Percentiles rank a stretch among this genome's conserved stretches.
Evolutionary conservation across 805 yeast species (phyloP).

Genomic region (Zygosaccharomyces pseudorouxii): DNA sequence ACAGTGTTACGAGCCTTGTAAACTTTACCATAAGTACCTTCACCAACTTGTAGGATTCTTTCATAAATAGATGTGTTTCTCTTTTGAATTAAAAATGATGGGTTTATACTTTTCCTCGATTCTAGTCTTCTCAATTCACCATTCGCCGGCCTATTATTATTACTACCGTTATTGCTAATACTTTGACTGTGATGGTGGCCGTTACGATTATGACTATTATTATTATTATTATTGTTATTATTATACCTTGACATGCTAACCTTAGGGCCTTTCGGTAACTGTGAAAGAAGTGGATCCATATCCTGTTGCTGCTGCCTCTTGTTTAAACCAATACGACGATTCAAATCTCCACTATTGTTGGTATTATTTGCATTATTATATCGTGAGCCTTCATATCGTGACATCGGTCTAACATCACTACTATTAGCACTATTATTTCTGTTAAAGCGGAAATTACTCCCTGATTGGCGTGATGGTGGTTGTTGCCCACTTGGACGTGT

Average conservation of each 20-base stretch:
- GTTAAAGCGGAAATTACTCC: slow-evolving; percentile 9
- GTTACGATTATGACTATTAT: background rate
- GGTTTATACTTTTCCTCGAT: slow-evolving; percentile 2
- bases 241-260: slow-evolving; percentile 14
- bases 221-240: slow-evolving; percentile 6
- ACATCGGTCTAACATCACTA: slow-evolving; percentile 9
- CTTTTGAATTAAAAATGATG: slow-evolving; percentile 14
- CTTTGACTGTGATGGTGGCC: background rate
- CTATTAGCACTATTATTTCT: background rate
- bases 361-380: slow-evolving; percentile 8
- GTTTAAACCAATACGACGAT: background rate
- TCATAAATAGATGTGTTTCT: slow-evolving; percentile 44
- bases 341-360: background rate
- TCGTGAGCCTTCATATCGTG: slow-evolving; percentile 22
- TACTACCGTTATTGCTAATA: background rate
- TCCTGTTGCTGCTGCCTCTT: slow-evolving; percentile 7
- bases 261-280: slow-evolving; percentile 29
- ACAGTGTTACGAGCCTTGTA: slow-evolving; percentile 57
- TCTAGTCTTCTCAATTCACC: slow-evolving; percentile 1
- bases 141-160: background rate
- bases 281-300: slow-evolving; percentile 15
- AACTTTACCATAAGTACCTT: slow-evolving; percentile 84
- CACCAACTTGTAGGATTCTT: slow-evolving; percentile 88
- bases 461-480: slow-evolving; percentile 6
- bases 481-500: slow-evolving; percentile 6